Conservation (phyloP, 2,329 filamentous ascomycete species). For the Achaetomium macrosporum region DNA sequence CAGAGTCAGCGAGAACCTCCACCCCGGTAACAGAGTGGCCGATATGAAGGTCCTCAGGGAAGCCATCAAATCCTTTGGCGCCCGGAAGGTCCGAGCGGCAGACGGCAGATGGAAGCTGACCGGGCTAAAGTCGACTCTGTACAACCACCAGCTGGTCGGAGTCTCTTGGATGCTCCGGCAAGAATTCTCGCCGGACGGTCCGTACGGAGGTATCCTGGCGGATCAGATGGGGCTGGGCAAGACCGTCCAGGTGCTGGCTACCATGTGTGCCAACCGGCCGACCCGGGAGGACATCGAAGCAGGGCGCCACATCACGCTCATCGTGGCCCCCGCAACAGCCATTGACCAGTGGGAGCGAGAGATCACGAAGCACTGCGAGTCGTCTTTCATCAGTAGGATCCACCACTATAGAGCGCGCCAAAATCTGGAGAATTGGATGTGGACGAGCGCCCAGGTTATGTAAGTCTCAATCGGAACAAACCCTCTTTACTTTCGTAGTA, state of each 20-base stretch:
- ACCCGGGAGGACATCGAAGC: constrained; percentile 29
- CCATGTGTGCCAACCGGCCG: constrained; percentile 34
- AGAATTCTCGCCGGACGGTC: constrained; percentile 1
- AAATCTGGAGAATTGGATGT: not conserved
- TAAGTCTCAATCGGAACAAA: not conserved
- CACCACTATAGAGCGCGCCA: not conserved
- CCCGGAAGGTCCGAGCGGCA: not conserved
- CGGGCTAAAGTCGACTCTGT: constrained; percentile 1
- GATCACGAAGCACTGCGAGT: constrained; percentile 22
- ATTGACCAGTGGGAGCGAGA: constrained; percentile 31
- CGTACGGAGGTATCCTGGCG: constrained; percentile 49
- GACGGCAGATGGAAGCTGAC: constrained; percentile 6
- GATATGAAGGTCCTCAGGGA: not conserved
- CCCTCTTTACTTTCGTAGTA: too few relatives aligned
- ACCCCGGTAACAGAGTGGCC: not conserved
- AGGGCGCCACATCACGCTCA: constrained; percentile 34
- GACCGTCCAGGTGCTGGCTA: constrained; percentile 45
- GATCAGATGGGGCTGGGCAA: constrained; percentile 63
- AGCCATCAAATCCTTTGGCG: constrained; percentile 2
- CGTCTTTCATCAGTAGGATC: constrained; percentile 6
- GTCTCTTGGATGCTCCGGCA: constrained; percentile 10
- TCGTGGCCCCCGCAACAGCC: constrained; percentile 28
- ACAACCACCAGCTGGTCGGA: constrained; percentile 8
- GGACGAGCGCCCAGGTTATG: not conserved
- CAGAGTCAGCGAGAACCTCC: not conserved